Base-by-base conservation (phyloP, 2,329 filamentous ascomycete genomes). In the Trichoderma pleuroti region DNA sequence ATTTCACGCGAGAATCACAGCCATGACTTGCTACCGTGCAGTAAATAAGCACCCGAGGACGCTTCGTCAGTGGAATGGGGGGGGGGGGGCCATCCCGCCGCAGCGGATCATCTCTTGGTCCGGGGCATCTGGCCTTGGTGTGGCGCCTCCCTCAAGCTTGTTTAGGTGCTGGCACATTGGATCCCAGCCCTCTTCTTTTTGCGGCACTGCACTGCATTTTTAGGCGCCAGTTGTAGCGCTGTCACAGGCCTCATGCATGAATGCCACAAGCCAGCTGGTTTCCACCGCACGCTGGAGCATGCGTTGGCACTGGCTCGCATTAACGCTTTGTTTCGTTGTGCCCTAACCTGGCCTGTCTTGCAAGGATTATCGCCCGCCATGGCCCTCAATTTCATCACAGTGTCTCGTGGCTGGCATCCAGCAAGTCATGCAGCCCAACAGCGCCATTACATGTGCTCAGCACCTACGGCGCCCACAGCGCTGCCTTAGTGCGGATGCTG, bases 41-140 rank as follows among this genome's bases (percentile, higher is more conserved):
- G 68, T 66, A 61, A 68, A 61, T 68, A 68, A 68, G 66, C 32
- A 71, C 71, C 71, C 62, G 68, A 70, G 59, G 39, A 61, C 34
- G 46, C 24, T 56, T 61, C 42, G 56, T 49, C 54, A 66, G 54
- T 70, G 61, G 61, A 71, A 60, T 59, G 65, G 65, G 65, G 65
- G 65, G 65, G 65, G 65, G 65, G 65, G 52, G n/a, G 16, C 26
- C n/a, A 42, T 68, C 65, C 52, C 65, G 69, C 71, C 70, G 60
- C 70, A 71, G 67, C 71, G 71, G 71, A 72, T 71, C 65, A 72
- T 72, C 71, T 60, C 42, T 69, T 69, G 42, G 52, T 72, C 71
- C 71, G 71, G 71, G 21, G 26, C n/a, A n/a, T n/a, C n/a, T n/a
- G n/a, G n/a, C 66, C 18, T 57, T 49, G 42, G 42, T n/a, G 42